phyloP scores from a whole-genome alignment of 2,329 filamentous ascomycete genomes.

The Claviceps maximensis region DNA sequence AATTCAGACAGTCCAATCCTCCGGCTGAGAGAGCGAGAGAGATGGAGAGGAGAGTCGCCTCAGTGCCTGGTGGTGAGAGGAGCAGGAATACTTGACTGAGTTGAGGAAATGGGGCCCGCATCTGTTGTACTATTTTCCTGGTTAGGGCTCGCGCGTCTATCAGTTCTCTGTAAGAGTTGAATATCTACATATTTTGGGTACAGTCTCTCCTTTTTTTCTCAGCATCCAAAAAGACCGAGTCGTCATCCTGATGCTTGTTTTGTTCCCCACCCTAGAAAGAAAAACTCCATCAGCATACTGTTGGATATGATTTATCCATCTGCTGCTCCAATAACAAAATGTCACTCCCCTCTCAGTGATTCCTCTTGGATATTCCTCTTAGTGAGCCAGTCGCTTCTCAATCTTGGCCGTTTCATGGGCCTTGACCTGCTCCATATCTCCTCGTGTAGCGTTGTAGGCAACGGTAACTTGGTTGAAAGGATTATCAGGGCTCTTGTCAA shows the following conservation, averaged over 20 bases:
- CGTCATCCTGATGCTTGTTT: too few species aligned
- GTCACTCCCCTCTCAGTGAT: too few species aligned
- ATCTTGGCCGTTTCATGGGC: constrained; percentile 58
- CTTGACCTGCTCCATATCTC: constrained; percentile 57
- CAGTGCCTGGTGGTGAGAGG: not conserved
- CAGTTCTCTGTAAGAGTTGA: not conserved
- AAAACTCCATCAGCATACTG: too few species aligned
- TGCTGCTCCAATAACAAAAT: not conserved
- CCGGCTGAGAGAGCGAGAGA: too few species aligned
- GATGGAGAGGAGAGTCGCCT: too few species aligned
- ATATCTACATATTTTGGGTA: not conserved
- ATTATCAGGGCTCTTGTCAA: constrained; percentile 88
- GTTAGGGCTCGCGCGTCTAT: not conserved
- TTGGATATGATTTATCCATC: not conserved
- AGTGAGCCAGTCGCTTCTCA: constrained; percentile 50
- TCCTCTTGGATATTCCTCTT: constrained; percentile 4
- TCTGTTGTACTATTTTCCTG: not conserved
- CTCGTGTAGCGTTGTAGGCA: constrained; percentile 62
- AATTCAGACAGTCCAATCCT: too few species aligned
- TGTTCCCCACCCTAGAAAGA: too few species aligned
- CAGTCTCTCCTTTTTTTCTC: not conserved
- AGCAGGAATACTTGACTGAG: not conserved
- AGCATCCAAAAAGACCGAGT: too few species aligned
- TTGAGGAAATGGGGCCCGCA: not conserved
- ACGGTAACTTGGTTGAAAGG: constrained; percentile 80